These are phyloP conservation scores for Colletotrichum liaoningense DNA, from an alignment of 2,329 filamentous ascomycete species.

Conservation along the genomic window DNA sequence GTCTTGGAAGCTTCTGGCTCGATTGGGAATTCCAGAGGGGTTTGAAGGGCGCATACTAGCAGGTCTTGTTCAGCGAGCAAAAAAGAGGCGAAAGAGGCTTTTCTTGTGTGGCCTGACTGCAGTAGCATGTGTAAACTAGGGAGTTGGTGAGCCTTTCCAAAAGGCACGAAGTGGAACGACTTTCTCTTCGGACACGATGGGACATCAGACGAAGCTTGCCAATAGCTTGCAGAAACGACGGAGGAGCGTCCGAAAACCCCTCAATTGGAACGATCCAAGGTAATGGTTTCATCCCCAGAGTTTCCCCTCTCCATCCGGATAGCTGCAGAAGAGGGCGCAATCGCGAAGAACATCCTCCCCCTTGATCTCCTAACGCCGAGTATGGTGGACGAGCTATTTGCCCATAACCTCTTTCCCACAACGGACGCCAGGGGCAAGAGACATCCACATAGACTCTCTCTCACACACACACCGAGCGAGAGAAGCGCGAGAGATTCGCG, in stretches of 20 bases:
- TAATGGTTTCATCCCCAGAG: background rate
- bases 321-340: background rate
- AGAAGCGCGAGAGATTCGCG: too few relatives aligned
- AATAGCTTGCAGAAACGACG: background rate
- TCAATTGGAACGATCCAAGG: background rate
- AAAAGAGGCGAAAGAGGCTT: background rate
- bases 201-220: background rate
- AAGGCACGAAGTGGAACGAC: too few relatives aligned
- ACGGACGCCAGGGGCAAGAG: constrained; percentile 4
- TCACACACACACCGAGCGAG: background rate
- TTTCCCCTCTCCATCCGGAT: background rate
- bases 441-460: background rate
- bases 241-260: background rate
- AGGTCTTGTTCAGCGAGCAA: background rate
- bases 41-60: background rate
- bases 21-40: background rate
- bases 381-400: constrained; percentile 6
- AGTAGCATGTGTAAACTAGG: background rate
- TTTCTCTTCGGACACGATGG: background rate
- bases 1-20: background rate
- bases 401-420: background rate
- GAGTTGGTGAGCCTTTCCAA: background rate
- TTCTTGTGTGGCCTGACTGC: background rate
- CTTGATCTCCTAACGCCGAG: constrained; percentile 9
- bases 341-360: background rate